phyloP scores from a whole-genome alignment of 495 filamentous ascomycete species.

The Mytilinidion resinicola region DNA sequence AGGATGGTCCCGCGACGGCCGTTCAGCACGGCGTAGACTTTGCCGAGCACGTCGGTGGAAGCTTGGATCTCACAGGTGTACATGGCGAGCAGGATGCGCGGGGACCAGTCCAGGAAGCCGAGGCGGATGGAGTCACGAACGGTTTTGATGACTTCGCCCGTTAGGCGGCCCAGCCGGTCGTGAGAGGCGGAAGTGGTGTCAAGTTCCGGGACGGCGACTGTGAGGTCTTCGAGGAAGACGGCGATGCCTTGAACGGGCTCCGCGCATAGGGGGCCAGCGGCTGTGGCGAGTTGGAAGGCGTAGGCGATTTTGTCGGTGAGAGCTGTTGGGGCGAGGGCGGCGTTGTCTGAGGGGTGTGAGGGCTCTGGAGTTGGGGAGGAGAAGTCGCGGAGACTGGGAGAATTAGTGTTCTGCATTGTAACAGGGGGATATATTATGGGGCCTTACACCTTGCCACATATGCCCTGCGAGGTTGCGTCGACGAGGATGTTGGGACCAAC shows the following conservation, averaged over 20 bases:
- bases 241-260: slow-evolving; percentile 92
- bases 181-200: slow-evolving; percentile 50
- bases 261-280: slow-evolving; percentile 82
- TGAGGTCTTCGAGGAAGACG: slow-evolving; percentile 80
- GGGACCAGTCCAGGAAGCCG: slow-evolving; percentile 93
- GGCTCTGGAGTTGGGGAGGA: not conserved
- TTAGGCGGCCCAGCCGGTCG: slow-evolving; percentile 71
- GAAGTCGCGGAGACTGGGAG: slow-evolving; percentile 29
- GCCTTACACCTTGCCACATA: slow-evolving; percentile 69
- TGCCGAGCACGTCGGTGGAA: slow-evolving; percentile 87
- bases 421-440: not conserved
- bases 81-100: slow-evolving; percentile 91
- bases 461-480: slow-evolving; percentile 66
- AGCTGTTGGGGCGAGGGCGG: slow-evolving; percentile 58
- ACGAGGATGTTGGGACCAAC: slow-evolving; percentile 86
- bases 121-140: slow-evolving; percentile 78
- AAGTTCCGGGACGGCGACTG: slow-evolving; percentile 47
- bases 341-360: slow-evolving; percentile 33
- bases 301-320: slow-evolving; percentile 86
- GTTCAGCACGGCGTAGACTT: slow-evolving; percentile 89
- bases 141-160: slow-evolving; percentile 83
- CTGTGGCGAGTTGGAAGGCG: slow-evolving; percentile 88
- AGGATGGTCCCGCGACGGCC: slow-evolving; percentile 84
- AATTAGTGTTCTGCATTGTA: slow-evolving; percentile 15
- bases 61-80: slow-evolving; percentile 97